A percentile compares a stretch with the other conserved stretches of the same genome.
These are phyloP conservation scores for Gymnopilus dilepis DNA, from an alignment of 768 basidiomycete genomes.

Conservation along the genomic window DNA sequence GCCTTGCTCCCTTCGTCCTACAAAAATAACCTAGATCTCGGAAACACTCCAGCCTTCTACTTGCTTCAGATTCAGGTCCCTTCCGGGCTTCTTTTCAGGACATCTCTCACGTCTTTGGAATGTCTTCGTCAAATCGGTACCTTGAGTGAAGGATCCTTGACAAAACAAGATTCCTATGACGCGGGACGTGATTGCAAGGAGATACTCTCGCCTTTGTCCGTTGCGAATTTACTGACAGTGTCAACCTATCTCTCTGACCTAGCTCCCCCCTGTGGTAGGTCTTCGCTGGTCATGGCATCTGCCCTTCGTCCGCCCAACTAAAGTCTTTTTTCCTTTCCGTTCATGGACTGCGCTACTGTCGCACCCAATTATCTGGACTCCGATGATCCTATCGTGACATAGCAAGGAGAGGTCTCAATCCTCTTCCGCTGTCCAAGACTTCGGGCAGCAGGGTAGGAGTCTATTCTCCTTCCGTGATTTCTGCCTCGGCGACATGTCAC, in stretches of 20 bases:
- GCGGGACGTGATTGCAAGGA: conserved; percentile 22
- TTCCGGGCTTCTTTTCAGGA: conserved; percentile 21
- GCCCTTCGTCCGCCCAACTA: no score
- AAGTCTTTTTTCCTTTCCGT: no score
- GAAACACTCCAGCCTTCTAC: conserved; percentile 18
- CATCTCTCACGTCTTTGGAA: conserved; percentile 23
- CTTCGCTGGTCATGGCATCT: no score
- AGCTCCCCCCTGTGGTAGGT: background rate
- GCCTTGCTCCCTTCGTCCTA: conserved; percentile 12
- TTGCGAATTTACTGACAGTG: background rate
- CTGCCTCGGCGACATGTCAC: background rate
- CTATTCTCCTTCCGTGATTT: background rate
- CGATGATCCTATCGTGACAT: background rate
- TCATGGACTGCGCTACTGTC: background rate
- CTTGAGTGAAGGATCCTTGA: conserved; percentile 16
- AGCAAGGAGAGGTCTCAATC: background rate
- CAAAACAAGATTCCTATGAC: conserved; percentile 21
- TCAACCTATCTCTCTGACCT: background rate
- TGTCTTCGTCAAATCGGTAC: conserved; percentile 28
- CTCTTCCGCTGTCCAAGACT: background rate
- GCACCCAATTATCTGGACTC: background rate
- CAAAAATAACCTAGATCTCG: conserved; percentile 26
- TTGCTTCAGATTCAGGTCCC: conserved; percentile 4
- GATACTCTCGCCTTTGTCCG: conserved; percentile 9
- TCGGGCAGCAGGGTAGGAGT: background rate